Base-by-base conservation (phyloP, 805 yeast genomes). In the Priceomyces fermenticarens region DNA sequence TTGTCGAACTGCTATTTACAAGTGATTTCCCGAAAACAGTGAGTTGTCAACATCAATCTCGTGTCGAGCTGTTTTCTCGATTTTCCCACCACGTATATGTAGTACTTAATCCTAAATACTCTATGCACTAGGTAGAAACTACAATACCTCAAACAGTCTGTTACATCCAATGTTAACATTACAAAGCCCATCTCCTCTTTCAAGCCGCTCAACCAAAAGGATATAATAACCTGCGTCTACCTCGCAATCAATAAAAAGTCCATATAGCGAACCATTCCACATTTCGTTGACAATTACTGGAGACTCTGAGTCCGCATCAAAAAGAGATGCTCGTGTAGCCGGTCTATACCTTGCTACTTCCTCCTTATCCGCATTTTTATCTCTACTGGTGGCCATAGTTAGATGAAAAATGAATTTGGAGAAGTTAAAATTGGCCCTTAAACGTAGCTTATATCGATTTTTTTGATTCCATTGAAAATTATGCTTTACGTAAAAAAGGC, bases 121-220 rank as follows among this genome's bases (percentile, higher is more conserved):
- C 25, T 20, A 20, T 20, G 25, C 25, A 20, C 8, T 20, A 20
- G 8, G 25, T 20, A 20, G 8, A 8, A 20, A 4, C 25, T 35
- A 38, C 20, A 33, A n/a, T 4, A 42, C 36, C n/a, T 30, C 41
- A 40, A 50, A 35, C 35, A 37, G 41, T 40, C 44, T 48, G 32
- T 41, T 45, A 23, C 47, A 51, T 3, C 78, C 81, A 27, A 71
- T 53, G 11, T 63, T 65, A 1, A 75, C 62, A 6, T 58, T 44
- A 15, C 70, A 50, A 3, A 45, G 47, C 5, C 77, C 81, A 3
- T 46, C 38, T 0, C 81, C 81, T 4, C 54, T 48, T 44, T 76
- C 81, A 42, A 76, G 72, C 30, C 81, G 49, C 47, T 76, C 81
- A n/a, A 73, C 55, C 15, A 76, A 51, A 7, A 76, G 43, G 3